phyloP scores from a whole-genome alignment of 495 filamentous ascomycete genomes.

The Neurospora tetrasperma region DNA sequence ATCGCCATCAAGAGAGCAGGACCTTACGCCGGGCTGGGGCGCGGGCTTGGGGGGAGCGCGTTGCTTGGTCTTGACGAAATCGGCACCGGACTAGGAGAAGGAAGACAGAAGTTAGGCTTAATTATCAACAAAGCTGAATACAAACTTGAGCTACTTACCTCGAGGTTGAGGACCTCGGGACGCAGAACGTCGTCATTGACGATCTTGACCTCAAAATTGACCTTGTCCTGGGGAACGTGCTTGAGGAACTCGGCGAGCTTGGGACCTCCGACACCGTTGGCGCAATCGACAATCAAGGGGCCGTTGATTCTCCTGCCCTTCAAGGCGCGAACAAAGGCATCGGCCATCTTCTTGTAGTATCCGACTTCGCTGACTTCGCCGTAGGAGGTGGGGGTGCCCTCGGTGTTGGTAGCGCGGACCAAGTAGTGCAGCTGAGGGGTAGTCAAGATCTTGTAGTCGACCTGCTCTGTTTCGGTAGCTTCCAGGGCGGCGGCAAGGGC shows the following conservation, averaged over 20 bases:
- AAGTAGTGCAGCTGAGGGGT: conserved; percentile 96
- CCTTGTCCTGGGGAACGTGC: conserved; percentile 55
- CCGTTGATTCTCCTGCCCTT: conserved; percentile 59
- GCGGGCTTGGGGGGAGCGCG: conserved; percentile 78
- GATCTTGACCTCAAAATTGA: conserved; percentile 69
- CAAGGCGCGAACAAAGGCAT: conserved; percentile 73
- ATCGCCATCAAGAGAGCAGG: conserved; percentile 87
- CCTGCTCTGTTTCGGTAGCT: conserved; percentile 58
- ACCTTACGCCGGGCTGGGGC: conserved; percentile 62
- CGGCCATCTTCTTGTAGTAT: conserved; percentile 85
- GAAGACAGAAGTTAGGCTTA: conserved; percentile 11
- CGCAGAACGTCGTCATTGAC: conserved; percentile 86
- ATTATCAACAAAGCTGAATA: background rate
- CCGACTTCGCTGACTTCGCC: conserved; percentile 80
- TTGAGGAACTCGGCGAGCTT: conserved; percentile 84
- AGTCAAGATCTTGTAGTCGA: conserved; percentile 79
- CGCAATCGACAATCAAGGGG: conserved; percentile 78
- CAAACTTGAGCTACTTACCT: conserved; percentile 42
- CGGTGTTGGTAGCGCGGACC: conserved; percentile 87
- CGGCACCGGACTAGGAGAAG: conserved; percentile 69
- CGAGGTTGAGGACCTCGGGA: conserved; percentile 77
- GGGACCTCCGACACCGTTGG: conserved; percentile 92
- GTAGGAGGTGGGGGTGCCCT: conserved; percentile 70
- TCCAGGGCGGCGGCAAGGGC: conserved; percentile 69
- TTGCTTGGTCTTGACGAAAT: conserved; percentile 95